Base-by-base conservation (phyloP, 805 yeast species). In the Metschnikowia kunwiensis region DNA sequence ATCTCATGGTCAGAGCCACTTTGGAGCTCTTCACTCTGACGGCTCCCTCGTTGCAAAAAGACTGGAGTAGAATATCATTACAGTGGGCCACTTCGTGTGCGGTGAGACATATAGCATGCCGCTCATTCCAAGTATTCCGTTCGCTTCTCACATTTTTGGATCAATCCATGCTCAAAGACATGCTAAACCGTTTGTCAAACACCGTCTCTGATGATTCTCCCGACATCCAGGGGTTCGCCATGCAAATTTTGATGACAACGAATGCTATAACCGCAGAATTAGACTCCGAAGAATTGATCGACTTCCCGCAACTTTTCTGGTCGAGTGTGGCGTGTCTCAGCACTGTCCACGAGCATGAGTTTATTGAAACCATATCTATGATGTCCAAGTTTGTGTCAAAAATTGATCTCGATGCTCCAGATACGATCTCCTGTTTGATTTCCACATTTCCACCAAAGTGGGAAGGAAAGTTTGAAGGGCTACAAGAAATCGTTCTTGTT, bases 1-100 rank as follows among this genome's bases (percentile, higher is more conserved):
- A 86, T 49, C 55, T 69, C 7, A 61, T 89, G 43, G 79, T 85
- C 3, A 63, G 88, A 42, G 74, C 75, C 38, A 72, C 83, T 2
- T 56, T 87, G 24, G 74, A 71, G 16, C 69, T 84, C 0, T 78
- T 87, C 47, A 45, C 64, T 6, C 62, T 69, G 0, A 58, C 68
- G 0, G 60, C 63, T 16, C 60, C 63, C 1, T 75, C 80, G 1
- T 64, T 88, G 26, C 94, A 83, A 54, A 75, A 75, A 27, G 85
- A 82, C 33, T 93, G 98, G 98, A 82, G 95, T 33, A 66, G 81
- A 22, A 78, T 76, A 3, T 82, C 97, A 0, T 67, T 94, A 23
- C 71, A 74, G 19, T 93, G 98, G 98, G 97, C 98, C 0, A 93
- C 98, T 0, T 82, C 96, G 1, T 93, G 97, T 64, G 94, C 97